Evolutionary conservation across 176 grass and related monocot genomes (phyloP), one percentile per base, ranked within the genome.

Genomic region (Carex myosuroides): DNA sequence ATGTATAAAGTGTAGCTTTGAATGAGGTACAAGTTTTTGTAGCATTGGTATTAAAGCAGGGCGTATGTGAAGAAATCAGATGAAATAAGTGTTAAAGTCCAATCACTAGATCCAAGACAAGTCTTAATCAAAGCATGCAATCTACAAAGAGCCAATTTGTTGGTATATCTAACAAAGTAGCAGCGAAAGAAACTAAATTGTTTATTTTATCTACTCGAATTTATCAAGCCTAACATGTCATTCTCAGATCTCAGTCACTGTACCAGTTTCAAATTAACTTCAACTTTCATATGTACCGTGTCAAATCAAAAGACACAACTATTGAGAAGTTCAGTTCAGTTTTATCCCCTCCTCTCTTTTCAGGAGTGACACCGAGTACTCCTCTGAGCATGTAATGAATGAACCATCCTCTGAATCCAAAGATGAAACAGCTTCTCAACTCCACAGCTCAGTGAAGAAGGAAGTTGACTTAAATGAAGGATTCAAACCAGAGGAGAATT

Each of bases 401-500:
- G 86, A 32, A 37, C 80, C 35, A 85, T 86, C 85, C 9, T 62
- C 66, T 3, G n/a, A 44, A 81, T 86, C 71, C 85, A 42, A 91
- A 13, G 59, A 78, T 3, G 84, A 85, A 22, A 41, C 79, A 1
- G 29, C 66, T 8, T 41, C 70, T 63, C 72, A 88, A 83, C 69
- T 88, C 17, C 69, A 81, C 70, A 77, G 12, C 54, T 59, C 77
- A 13, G 68, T 58, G 56, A 20, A 54, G 63, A 82, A 91, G 82
- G 70, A 86, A 24, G 85, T 70, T 2, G 17, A 24, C 62, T 41
- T 48, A 3, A 85, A 83, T 1, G 89, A 57, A 0, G 80, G 76
- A 17, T 92, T 88, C 30, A 90, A 87, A 52, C 83, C 55, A 57
- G 86, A 98, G 9, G 95, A 98, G 89, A 46, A 95, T 22, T 86